These are phyloP conservation scores for Hemileia vastatrix DNA, from an alignment of 1,284 basidiomycete species.

Conservation along the genomic window DNA sequence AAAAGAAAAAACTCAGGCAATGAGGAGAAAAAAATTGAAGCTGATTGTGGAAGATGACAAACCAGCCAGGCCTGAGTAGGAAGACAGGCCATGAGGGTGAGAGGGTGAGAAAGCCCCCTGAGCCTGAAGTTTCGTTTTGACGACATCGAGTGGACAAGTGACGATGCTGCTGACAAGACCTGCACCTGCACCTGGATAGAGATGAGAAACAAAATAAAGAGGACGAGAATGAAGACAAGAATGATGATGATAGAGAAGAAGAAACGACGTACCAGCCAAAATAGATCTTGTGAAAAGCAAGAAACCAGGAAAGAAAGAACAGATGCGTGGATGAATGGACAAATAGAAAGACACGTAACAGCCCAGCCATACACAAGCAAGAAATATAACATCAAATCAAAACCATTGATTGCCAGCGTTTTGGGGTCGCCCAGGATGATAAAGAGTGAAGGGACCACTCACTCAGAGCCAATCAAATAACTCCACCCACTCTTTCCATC, in stretches of 20 bases:
- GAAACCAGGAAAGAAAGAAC: too few relatives aligned
- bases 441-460: not conserved
- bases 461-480: slow-evolving; percentile 15
- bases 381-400: not conserved
- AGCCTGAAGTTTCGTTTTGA: slow-evolving; percentile 94
- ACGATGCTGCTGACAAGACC: slow-evolving; percentile 86
- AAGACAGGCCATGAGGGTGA: not conserved
- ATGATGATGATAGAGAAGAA: too few relatives aligned
- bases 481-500: slow-evolving; percentile 8
- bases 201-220: not conserved
- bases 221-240: not conserved
- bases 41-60: slow-evolving; percentile 23
- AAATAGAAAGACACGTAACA: slow-evolving; percentile 7
- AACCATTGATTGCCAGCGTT: not conserved
- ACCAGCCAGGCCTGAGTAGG: slow-evolving; percentile 29
- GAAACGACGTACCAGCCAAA: not conserved
- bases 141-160: slow-evolving; percentile 92
- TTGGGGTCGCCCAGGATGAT: not conserved
- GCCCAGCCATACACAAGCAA: slow-evolving; percentile 3
- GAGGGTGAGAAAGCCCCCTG: slow-evolving; percentile 48
- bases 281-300: too few relatives aligned
- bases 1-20: not conserved
- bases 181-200: slow-evolving; percentile 50
- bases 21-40: not conserved
- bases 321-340: not conserved